Conservation (phyloP, 495 filamentous ascomycete genomes). For the Alectoria sarmentosa region DNA sequence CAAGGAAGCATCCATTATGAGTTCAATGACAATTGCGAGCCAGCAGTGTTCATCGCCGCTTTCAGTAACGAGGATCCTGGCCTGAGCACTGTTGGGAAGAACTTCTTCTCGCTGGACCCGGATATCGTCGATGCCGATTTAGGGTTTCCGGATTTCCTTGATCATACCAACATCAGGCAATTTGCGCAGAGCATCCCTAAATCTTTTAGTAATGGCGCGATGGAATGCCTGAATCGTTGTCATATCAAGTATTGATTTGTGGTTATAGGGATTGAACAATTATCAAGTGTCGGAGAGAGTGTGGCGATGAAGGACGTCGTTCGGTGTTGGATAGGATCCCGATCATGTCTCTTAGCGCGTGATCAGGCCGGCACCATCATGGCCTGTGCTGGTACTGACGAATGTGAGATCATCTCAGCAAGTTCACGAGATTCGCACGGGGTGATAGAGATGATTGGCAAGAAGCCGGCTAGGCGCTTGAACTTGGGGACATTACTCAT, state of each 20-base stretch:
- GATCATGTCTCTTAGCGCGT: too few species aligned
- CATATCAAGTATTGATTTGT: constrained; percentile 7
- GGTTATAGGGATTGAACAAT: too few species aligned
- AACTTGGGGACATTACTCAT: too few species aligned
- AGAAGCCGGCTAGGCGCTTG: too few species aligned
- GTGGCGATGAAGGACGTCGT: too few species aligned
- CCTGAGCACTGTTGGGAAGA: constrained; percentile 26
- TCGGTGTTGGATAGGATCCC: too few species aligned
- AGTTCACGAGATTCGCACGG: too few species aligned
- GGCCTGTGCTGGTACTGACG: too few species aligned
- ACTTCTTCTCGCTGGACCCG: constrained; percentile 7
- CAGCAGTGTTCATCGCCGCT: constrained; percentile 35
- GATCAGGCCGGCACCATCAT: too few species aligned
- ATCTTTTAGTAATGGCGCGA: constrained; percentile 4
- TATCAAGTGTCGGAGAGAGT: too few species aligned
- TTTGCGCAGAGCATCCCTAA: constrained; percentile 13
- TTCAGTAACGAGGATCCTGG: constrained; percentile 41
- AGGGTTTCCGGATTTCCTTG: constrained; percentile 9
- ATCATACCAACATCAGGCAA: constrained; percentile 11
- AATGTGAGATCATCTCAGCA: too few species aligned
- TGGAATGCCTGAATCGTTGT: constrained; percentile 11
- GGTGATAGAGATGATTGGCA: too few species aligned
- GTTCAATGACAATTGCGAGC: constrained; percentile 39
- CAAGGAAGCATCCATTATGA: constrained; percentile 42
- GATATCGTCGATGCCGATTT: constrained; percentile 13